phyloP scores from a whole-genome alignment of 2,329 filamentous ascomycete genomes.

The Tolypocladium ophioglossoides region DNA sequence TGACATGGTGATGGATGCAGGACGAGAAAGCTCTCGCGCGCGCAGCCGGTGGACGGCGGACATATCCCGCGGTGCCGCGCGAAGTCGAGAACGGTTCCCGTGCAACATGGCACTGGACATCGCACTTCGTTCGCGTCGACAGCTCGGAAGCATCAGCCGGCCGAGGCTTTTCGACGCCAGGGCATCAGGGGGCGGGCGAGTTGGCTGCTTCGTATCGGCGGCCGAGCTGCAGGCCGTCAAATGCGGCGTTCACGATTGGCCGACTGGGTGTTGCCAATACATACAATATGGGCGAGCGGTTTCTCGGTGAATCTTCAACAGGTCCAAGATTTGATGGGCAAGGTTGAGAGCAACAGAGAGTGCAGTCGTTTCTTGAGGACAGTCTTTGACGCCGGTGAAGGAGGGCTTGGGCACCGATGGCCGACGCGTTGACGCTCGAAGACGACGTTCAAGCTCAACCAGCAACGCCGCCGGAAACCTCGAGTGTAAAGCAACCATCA shows the following conservation, averaged over 20 bases:
- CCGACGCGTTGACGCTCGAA: background rate
- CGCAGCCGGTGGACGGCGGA: background rate
- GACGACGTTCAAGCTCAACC: background rate
- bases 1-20: background rate
- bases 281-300: background rate
- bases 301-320: background rate
- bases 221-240: background rate
- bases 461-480: background rate
- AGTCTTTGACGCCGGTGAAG: background rate
- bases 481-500: background rate
- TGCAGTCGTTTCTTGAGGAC: background rate
- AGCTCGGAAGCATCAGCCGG: background rate
- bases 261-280: too few relatives aligned
- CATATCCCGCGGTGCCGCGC: background rate
- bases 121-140: background rate
- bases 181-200: background rate
- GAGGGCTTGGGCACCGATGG: background rate
- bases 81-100: background rate
- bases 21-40: background rate
- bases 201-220: conserved; percentile 2
- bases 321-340: background rate
- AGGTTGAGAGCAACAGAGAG: background rate
- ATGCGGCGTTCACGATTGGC: background rate
- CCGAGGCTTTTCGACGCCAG: background rate
- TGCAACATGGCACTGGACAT: background rate